Conservation (phyloP, 2,329 filamentous ascomycete species). For the Colletotrichum neosansevieriae region DNA sequence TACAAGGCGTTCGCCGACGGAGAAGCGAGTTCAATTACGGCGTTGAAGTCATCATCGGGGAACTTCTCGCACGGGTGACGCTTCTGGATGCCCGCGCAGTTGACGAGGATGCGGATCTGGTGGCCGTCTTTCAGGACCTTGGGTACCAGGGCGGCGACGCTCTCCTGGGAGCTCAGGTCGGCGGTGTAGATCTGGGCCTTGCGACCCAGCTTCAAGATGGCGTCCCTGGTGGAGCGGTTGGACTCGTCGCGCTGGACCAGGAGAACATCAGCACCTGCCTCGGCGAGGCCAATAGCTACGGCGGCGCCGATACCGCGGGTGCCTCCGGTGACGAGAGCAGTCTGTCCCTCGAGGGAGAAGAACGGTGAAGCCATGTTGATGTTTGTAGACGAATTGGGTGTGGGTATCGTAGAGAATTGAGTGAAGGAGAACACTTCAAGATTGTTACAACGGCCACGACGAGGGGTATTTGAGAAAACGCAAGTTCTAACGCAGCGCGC, state of each 20-base stretch:
- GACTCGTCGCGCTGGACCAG: constrained; percentile 63
- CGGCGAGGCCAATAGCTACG: constrained; percentile 68
- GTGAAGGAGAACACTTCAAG: too few relatives aligned
- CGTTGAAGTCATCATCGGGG: constrained; percentile 81
- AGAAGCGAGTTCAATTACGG: constrained; percentile 54
- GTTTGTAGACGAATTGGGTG: background rate
- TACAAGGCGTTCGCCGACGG: background rate
- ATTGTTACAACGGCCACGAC: background rate
- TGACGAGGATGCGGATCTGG: constrained; percentile 82
- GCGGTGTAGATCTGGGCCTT: constrained; percentile 76
- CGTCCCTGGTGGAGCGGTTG: constrained; percentile 66
- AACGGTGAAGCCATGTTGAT: constrained; percentile 52
- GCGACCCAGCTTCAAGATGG: constrained; percentile 74
- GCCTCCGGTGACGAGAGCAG: constrained; percentile 68
- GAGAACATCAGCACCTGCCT: constrained; percentile 69
- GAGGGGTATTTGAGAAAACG: constrained; percentile 17
- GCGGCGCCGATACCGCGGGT: constrained; percentile 70
- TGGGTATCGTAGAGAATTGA: background rate
- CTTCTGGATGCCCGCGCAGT: constrained; percentile 88
- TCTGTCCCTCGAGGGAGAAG: constrained; percentile 69
- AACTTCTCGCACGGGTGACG: constrained; percentile 82
- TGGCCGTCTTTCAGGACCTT: constrained; percentile 71
- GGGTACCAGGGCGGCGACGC: constrained; percentile 72
- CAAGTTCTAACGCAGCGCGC: background rate
- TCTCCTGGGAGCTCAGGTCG: constrained; percentile 72